phyloP scores from a whole-genome alignment of 371 early-diverging fungal genomes.

The Apophysomyces elegans region DNA sequence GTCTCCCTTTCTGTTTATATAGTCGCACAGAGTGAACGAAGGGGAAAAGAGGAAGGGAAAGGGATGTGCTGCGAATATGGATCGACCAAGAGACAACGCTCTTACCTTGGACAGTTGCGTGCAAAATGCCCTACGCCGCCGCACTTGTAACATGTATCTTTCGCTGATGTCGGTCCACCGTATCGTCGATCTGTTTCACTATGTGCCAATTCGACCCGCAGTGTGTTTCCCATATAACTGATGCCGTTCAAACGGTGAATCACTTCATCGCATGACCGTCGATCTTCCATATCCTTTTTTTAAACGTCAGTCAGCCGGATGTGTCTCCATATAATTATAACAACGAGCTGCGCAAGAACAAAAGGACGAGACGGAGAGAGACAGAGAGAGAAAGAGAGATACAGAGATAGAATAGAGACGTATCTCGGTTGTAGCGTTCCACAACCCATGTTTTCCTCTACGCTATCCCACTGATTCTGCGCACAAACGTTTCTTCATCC shows the following conservation, averaged over 20 bases:
- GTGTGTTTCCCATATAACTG: slow-evolving; percentile 11
- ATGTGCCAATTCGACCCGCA: slow-evolving; percentile 14
- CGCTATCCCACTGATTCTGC: not conserved
- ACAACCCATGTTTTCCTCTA: not conserved
- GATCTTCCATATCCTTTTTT: slow-evolving; percentile 19
- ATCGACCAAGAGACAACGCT: slow-evolving; percentile 11
- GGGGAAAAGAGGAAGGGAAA: slow-evolving; percentile 2
- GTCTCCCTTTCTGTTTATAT: not conserved
- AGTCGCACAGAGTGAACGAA: slow-evolving; percentile 1
- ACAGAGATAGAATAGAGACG: not conserved
- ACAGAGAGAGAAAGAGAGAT: not conserved
- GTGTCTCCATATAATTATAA: not conserved
- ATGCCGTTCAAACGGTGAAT: slow-evolving; percentile 11
- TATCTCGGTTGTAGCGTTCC: slow-evolving; percentile 7
- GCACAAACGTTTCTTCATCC: not conserved
- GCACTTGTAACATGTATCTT: slow-evolving; percentile 14
- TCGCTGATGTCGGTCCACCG: slow-evolving; percentile 2
- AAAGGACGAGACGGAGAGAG: slow-evolving; percentile 9
- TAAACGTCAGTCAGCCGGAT: slow-evolving; percentile 9
- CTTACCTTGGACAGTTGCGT: slow-evolving; percentile 19
- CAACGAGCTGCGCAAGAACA: slow-evolving; percentile 5
- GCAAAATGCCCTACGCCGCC: slow-evolving; percentile 13
- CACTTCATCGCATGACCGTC: slow-evolving; percentile 14
- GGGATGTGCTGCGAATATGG: not conserved
- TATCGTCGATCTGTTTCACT: slow-evolving; percentile 15